These are phyloP conservation scores for Talaromyces albobiverticillius DNA, from an alignment of 2,329 filamentous ascomycete species.

Conservation along the genomic window DNA sequence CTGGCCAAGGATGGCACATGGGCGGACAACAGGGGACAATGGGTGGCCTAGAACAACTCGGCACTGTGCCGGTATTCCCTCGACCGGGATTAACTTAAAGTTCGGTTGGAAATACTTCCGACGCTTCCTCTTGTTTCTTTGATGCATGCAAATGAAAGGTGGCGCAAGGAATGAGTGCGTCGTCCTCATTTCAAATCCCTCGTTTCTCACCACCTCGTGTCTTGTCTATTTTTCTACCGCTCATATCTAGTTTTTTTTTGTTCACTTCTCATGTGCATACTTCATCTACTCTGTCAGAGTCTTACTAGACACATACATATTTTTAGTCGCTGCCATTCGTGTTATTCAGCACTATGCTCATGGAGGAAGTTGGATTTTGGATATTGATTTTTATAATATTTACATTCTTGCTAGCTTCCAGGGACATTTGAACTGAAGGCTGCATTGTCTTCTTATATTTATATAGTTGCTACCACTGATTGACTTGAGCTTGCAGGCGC, in stretches of 20 bases:
- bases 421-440: too few relatives aligned
- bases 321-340: background rate
- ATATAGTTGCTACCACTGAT: too few relatives aligned
- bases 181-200: background rate
- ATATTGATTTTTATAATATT: background rate
- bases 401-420: background rate
- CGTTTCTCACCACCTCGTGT: background rate
- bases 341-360: background rate
- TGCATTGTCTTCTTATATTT: too few relatives aligned
- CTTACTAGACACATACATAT: slow-evolving; percentile 6
- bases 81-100: slow-evolving; percentile 54
- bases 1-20: slow-evolving; percentile 84
- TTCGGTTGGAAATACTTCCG: background rate
- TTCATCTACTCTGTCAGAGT: background rate
- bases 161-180: background rate
- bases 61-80: slow-evolving; percentile 82
- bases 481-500: too few relatives aligned
- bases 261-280: slow-evolving; percentile 6
- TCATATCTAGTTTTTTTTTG: background rate
- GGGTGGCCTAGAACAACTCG: slow-evolving; percentile 69
- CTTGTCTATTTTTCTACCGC: background rate
- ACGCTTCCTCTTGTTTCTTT: too few relatives aligned
- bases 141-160: background rate
- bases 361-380: background rate
- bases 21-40: slow-evolving; percentile 71